Percentiles rank a stretch among this genome's conserved stretches.
phyloP scores from a whole-genome alignment of 192 early-diverging fungal genomes.

The Linnemannia schmuckeri region DNA sequence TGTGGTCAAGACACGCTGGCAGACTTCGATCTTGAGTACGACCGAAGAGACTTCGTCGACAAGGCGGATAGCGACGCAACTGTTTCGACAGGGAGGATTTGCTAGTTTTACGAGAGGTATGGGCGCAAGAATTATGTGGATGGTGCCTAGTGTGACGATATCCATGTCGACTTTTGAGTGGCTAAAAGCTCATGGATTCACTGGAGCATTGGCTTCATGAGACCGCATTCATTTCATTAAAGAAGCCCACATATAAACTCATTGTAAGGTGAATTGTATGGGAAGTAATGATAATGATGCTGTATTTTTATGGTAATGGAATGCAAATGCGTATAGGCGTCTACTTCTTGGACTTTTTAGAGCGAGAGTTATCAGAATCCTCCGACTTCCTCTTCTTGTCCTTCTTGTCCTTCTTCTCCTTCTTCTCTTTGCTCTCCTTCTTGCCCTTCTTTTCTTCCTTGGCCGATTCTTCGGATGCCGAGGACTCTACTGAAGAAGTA shows the following conservation, averaged over 20 bases:
- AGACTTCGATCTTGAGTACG: slow-evolving; percentile 61
- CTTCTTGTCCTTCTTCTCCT: slow-evolving; percentile 33
- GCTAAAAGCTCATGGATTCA: slow-evolving; percentile 62
- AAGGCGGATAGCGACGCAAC: slow-evolving; percentile 51
- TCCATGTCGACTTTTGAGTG: slow-evolving; percentile 81
- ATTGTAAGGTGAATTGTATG: neutral
- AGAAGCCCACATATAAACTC: neutral
- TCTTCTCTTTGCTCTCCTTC: slow-evolving; percentile 38
- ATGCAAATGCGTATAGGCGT: slow-evolving; percentile 1
- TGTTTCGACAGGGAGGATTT: slow-evolving; percentile 68
- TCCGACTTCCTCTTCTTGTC: slow-evolving; percentile 44
- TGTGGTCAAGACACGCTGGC: slow-evolving; percentile 87
- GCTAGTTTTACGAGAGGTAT: slow-evolving; percentile 76
- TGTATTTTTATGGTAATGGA: neutral
- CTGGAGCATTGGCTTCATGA: neutral
- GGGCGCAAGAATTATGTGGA: slow-evolving; percentile 76
- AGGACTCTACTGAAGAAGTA: neutral
- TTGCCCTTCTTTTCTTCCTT: slow-evolving; percentile 35
- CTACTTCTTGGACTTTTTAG: slow-evolving; percentile 56
- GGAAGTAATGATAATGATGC: neutral
- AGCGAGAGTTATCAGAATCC: slow-evolving; percentile 24
- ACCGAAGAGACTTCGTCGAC: slow-evolving; percentile 45
- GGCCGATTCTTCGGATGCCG: neutral
- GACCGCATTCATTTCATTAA: neutral
- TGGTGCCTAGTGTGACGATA: slow-evolving; percentile 76